Evolutionary conservation across 2,329 filamentous ascomycete species (phyloP), one percentile per base, ranked within the genome.

Genomic region (Rhinocladiella similis): DNA sequence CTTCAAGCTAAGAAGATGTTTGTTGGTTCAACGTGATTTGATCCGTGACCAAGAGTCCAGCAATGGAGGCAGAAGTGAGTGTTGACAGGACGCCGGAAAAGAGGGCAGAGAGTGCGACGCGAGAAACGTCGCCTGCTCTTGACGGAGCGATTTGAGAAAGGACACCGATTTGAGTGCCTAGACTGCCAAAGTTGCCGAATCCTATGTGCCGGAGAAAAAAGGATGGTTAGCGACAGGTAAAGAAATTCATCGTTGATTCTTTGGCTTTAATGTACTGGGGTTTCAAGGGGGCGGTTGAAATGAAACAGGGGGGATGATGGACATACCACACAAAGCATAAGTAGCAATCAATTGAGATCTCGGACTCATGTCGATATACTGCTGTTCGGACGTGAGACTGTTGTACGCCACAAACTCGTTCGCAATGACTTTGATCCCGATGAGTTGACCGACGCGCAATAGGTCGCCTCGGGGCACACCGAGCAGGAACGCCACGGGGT

Each of bases 161-260:
- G 56, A 95, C 90, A 77, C 91, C 91, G 59, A 96, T 94, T 74
- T 96, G 91, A 54, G 91, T 93, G 70, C 91, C 91, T 47, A 96
- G 82, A 27, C 90, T 93, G 52, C 89, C 88, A 65, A 96, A 88
- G 77, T 96, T 96, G 61, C 90, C 91, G 70, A 91, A 91, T 22
- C 84, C 84, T 63, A 10, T n/a, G 16, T 14, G 27, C 12, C 18
- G 20, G 1, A 33, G 29, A 12, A 33, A 33, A 33, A 2, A 25
- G 22, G 22, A 25, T 25, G 22, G 22, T n/a, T n/a, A n/a, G n/a
- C n/a, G n/a, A n/a, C n/a, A n/a, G n/a, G n/a, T n/a, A n/a, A n/a
- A n/a, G n/a, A n/a, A n/a, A n/a, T n/a, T n/a, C n/a, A n/a, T n/a
- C n/a, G n/a, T n/a, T n/a, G n/a, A n/a, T n/a, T n/a, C n/a, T n/a